Evolutionary conservation across 75 land plant genomes (phyloP), one percentile per base, ranked within the genome.

Genomic region (Pinus tabuliformis): DNA sequence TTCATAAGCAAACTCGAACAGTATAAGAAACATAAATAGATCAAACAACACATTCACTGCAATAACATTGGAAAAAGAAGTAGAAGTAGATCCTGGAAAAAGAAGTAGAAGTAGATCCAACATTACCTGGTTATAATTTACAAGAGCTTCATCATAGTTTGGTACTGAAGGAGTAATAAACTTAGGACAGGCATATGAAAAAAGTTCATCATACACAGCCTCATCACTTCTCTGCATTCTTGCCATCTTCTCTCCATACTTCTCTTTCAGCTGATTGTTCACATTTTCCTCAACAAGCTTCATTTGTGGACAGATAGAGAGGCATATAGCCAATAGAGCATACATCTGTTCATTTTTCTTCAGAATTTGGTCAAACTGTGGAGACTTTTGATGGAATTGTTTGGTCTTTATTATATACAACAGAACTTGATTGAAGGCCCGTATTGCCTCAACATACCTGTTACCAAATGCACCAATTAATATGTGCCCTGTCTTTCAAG

Each of bases 341-440:
- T 96, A 96, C 92, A 96, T 94, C 79, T 96, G 99, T 74, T 93
- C 99, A 74, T 93, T 96, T 88, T 96, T 94, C 86, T 96, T 96
- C 75, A 93, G 60, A 15, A 96, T 96, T 76, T 93, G 94, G 63
- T 96, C 95, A 86, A 86, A 94, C 85, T 96, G 97, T 24, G 99
- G 85, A 73, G 93, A 92, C 68, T 90, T 89, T 75, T 94, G 95
- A 80, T 94, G 98, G 72, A 84, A 92, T 72, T 96, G 95, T 79
- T 94, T 96, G 39, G 93, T 90, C 82, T 91, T 96, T 61, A 80
- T 76, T 61, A 96, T 96, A 62, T 94, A 92, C n/a, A 92, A 66
- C 8, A 96, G 90, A 72, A 96, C 88, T 78, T 91, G 91, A 63
- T 94, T 96, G 85, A 95, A 96, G 33, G 94, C 90, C 60, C 85